Percentiles rank a stretch among this genome's conserved stretches.
Conservation (phyloP, 768 basidiomycete genomes). For the Mycena filopes region DNA sequence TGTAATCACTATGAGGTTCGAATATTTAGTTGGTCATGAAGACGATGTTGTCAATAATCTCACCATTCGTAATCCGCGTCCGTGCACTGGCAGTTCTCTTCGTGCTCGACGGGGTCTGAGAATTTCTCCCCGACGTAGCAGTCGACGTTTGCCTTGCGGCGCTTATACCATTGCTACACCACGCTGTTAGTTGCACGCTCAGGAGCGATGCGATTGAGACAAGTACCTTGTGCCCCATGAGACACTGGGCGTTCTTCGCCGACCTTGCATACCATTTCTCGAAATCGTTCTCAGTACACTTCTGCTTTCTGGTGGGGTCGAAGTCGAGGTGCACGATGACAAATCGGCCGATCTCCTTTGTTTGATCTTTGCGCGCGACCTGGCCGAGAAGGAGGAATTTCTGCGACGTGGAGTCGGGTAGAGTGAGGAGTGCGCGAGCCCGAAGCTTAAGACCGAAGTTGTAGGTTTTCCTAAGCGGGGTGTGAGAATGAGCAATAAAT, state of each 20-base stretch:
- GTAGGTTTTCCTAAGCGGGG: slow-evolving; percentile 69
- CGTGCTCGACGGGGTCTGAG: slow-evolving; percentile 83
- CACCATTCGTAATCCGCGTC: slow-evolving; percentile 97
- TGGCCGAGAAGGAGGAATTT: slow-evolving; percentile 93
- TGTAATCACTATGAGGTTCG: slow-evolving; percentile 76
- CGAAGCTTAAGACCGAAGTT: slow-evolving; percentile 77
- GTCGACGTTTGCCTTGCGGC: slow-evolving; percentile 83
- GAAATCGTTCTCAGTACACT: slow-evolving; percentile 80
- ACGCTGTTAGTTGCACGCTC: not conserved
- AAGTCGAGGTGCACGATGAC: slow-evolving; percentile 89
- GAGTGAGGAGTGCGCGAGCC: slow-evolving; percentile 82
- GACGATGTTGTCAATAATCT: slow-evolving; percentile 8
- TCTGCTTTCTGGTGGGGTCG: slow-evolving; percentile 66
- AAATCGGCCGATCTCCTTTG: slow-evolving; percentile 63
- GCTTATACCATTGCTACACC: slow-evolving; percentile 89
- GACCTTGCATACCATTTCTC: slow-evolving; percentile 90
- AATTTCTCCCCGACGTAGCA: slow-evolving; percentile 95
- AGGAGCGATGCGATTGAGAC: not conserved
- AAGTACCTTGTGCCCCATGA: slow-evolving; percentile 93
- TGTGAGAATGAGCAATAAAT: not conserved
- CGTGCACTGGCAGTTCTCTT: slow-evolving; percentile 84
- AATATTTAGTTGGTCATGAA: slow-evolving; percentile 16
- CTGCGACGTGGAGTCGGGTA: slow-evolving; percentile 96
- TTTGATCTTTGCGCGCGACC: slow-evolving; percentile 69
- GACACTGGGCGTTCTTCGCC: slow-evolving; percentile 68